These are phyloP conservation scores for Ophidiomyces ophidiicola DNA, from an alignment of 2,329 filamentous ascomycete species.

Conservation along the genomic window DNA sequence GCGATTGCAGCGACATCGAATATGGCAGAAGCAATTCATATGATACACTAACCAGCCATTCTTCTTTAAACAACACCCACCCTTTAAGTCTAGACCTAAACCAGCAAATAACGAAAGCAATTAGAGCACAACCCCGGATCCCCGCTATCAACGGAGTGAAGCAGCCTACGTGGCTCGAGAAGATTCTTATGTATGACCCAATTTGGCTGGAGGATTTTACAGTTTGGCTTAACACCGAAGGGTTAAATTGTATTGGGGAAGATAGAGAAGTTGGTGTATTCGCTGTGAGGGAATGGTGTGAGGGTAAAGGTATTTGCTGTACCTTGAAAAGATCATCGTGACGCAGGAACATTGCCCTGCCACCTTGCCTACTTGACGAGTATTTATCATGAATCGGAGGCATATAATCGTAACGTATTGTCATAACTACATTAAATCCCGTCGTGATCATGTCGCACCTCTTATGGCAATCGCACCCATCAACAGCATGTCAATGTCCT, in stretches of 20 bases:
- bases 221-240: slow-evolving; percentile 65
- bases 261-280: slow-evolving; percentile 51
- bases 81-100: slow-evolving; percentile 26
- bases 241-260: slow-evolving; percentile 50
- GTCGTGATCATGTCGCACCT: slow-evolving; percentile 37
- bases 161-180: slow-evolving; percentile 67
- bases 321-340: slow-evolving; percentile 47
- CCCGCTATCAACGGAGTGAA: slow-evolving; percentile 28
- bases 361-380: not conserved
- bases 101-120: slow-evolving; percentile 36
- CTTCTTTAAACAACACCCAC: not conserved
- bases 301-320: slow-evolving; percentile 74
- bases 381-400: not conserved
- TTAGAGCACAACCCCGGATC: slow-evolving; percentile 33
- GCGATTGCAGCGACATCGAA: slow-evolving; percentile 12
- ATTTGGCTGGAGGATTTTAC: slow-evolving; percentile 79
- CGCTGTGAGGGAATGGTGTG: slow-evolving; percentile 81
- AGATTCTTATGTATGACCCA: slow-evolving; percentile 86
- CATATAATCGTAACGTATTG: no score
- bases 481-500: slow-evolving; percentile 55
- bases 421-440: no score
- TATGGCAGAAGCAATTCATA: slow-evolving; percentile 17
- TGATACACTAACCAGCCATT: slow-evolving; percentile 16
- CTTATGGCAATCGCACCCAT: slow-evolving; percentile 68
- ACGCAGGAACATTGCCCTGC: not conserved